Base-by-base conservation (phyloP, 1,284 basidiomycete species). In the Heterobasidion irregulare region DNA sequence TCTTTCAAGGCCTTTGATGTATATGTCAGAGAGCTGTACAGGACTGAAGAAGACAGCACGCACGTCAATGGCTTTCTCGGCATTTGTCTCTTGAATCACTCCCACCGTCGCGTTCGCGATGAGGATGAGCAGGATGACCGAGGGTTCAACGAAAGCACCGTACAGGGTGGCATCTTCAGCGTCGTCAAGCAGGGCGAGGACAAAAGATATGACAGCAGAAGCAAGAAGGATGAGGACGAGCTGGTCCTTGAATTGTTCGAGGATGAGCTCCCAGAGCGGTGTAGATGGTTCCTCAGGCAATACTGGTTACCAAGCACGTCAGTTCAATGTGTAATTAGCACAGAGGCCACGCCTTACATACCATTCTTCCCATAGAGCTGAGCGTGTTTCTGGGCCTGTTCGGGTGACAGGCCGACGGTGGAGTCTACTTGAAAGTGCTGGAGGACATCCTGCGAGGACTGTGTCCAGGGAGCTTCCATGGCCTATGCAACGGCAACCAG, bases 211-310 rank as follows among this genome's bases (percentile, higher is more conserved):
- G 51, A 91, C 84, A 13, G 94, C 94, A 6, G 93, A 96, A 2
- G 82, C 92, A 47, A 98, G 86, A 32, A 98, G 81, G 66, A 98
- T 97, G 58, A 98, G 84, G 19, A 96, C 94, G 26, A 98, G 84
- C 72, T 95, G 92, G 73, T 98, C 94, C 75, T 97, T 89, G 79
- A 99, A 99, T 74, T 99, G 96, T 63, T 96, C 94, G 18, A 99
- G 79, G 58, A 99, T 91, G 58, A 98, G 84, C 65, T 92, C 82
- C 90, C 92, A 94, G 47, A 99, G 70, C 4, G 96, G 93, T 3
- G 94, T 97, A 1, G 92, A 75, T 0, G 90, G 86, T 13, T 95
- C 88, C 65, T 97, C 94, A 13, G 94, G 92, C 12, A 98, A 78
- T 67, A 89, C 92, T 95, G 67, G 5, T 58, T n/a, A 26, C 41